phyloP scores from a whole-genome alignment of 2,329 filamentous ascomycete genomes.

The Alternaria brassicicola region DNA sequence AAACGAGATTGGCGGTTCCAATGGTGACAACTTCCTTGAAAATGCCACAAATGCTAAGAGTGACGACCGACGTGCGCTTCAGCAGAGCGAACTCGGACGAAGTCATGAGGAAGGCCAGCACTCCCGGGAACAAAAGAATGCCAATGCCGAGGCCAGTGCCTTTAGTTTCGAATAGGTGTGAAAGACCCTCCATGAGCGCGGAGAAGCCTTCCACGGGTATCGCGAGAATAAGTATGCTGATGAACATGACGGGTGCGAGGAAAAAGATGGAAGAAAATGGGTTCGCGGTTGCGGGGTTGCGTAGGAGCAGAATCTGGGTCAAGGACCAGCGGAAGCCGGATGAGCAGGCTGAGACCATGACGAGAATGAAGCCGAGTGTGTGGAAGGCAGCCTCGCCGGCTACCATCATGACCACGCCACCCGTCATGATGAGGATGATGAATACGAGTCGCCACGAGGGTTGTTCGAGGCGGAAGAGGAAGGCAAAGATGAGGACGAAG shows the following conservation, averaged over 20 bases:
- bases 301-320: slow-evolving; percentile 93
- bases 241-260: slow-evolving; percentile 96
- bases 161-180: slow-evolving; percentile 67
- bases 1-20: slow-evolving; percentile 82
- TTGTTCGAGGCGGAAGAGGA: slow-evolving; percentile 87
- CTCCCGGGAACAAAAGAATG: slow-evolving; percentile 86
- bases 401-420: slow-evolving; percentile 97
- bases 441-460: slow-evolving; percentile 83
- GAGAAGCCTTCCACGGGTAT: slow-evolving; percentile 82
- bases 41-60: slow-evolving; percentile 93
- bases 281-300: slow-evolving; percentile 93
- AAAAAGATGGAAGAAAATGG: slow-evolving; percentile 98
- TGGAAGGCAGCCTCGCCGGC: slow-evolving; percentile 92
- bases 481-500: slow-evolving; percentile 94
- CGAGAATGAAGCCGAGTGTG: slow-evolving; percentile 82
- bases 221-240: slow-evolving; percentile 78
- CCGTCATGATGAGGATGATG: slow-evolving; percentile 90
- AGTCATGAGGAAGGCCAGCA: slow-evolving; percentile 95
- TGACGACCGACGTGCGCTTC: slow-evolving; percentile 94
- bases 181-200: slow-evolving; percentile 70
- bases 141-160: slow-evolving; percentile 70
- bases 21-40: slow-evolving; percentile 99
- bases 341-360: slow-evolving; percentile 93
- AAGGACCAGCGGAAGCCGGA: slow-evolving; percentile 97
- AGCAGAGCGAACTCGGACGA: slow-evolving; percentile 93